Evolutionary conservation across 2,329 filamentous ascomycete species (phyloP), one percentile per base, ranked within the genome.

Genomic region (Ceratocystis variospora): DNA sequence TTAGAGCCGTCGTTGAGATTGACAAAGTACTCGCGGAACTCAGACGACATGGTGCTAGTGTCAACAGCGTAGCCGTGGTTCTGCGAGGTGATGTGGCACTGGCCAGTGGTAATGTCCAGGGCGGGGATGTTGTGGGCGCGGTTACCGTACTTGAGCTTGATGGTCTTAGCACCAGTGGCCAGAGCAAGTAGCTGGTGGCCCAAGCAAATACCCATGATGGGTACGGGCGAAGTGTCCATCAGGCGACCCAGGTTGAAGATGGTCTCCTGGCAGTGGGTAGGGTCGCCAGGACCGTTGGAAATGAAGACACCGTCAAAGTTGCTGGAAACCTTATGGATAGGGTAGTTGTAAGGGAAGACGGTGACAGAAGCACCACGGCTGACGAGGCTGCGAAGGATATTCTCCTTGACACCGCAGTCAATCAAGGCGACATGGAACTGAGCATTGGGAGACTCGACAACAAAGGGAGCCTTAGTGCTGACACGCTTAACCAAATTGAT

Each of bases 111-210:
- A 75, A 96, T 81, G 75, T 97, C 93, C 67, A 97, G 81, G 68
- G 92, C 91, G 7, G 94, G 94, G 72, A 97, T 97, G 82, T 99
- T 99, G 82, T 97, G 94, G 19, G 92, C 94, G 71, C 94, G 89
- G 83, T 99, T 99, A 74, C 94, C 94, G 77, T 96, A 99, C 84
- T 97, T 97, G 78, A 99, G 85, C 84, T 97, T 97, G 79, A 95
- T 87, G 69, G 94, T 97, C 72, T 85, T 83, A 65, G 90, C 94
- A 70, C 94, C 94, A 68, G 88, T 83, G 62, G 94, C 91, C 71
- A 96, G 84, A 70, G 92, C 93, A 67, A 99, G 82, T 64, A 99
- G 86, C 81, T 99, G 94, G 78, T 99, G 94, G 70, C 94, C 94
- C 71, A 99, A 85, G 76, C 94, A 99, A 74, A 99, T 97, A 72